Percentiles rank a stretch among this genome's conserved stretches.
phyloP scores from a whole-genome alignment of 345 rosid species.

The Eucalyptus paniculata region DNA sequence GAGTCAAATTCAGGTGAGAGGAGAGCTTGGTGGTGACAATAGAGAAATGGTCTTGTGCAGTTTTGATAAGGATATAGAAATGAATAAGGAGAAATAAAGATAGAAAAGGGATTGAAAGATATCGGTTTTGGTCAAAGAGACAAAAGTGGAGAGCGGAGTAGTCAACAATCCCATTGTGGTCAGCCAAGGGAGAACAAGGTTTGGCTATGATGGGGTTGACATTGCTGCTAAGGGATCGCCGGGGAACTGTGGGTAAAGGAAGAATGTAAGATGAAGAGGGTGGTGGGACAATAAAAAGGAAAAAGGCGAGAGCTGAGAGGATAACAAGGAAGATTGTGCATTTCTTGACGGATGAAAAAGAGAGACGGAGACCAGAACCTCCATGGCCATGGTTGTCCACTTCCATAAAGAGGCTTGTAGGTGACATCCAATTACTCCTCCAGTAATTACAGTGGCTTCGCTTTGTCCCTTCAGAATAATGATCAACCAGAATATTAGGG shows the following conservation, averaged over 20 bases:
- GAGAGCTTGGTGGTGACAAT: slow-evolving; percentile 80
- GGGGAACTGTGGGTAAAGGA: slow-evolving; percentile 9
- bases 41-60: slow-evolving; percentile 93
- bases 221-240: slow-evolving; percentile 14
- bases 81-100: slow-evolving; percentile 52
- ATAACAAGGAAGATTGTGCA: slow-evolving; percentile 26
- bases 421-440: background rate
- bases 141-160: slow-evolving; percentile 62
- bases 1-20: slow-evolving; percentile 56
- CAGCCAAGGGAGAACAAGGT: slow-evolving; percentile 16
- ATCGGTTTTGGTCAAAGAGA: slow-evolving; percentile 22
- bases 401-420: background rate
- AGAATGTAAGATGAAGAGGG: background rate
- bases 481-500: background rate
- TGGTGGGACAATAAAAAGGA: slow-evolving; percentile 16
- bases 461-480: background rate
- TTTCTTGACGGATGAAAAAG: slow-evolving; percentile 10
- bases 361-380: background rate
- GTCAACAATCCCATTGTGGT: slow-evolving; percentile 28
- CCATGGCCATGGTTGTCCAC: background rate
- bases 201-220: slow-evolving; percentile 5
- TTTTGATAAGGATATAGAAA: slow-evolving; percentile 83
- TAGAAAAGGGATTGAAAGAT: slow-evolving; percentile 46
- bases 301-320: slow-evolving; percentile 27
- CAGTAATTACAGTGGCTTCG: background rate